Conservation (phyloP, 371 early-diverging fungal species). For the Blakeslea trispora region DNA sequence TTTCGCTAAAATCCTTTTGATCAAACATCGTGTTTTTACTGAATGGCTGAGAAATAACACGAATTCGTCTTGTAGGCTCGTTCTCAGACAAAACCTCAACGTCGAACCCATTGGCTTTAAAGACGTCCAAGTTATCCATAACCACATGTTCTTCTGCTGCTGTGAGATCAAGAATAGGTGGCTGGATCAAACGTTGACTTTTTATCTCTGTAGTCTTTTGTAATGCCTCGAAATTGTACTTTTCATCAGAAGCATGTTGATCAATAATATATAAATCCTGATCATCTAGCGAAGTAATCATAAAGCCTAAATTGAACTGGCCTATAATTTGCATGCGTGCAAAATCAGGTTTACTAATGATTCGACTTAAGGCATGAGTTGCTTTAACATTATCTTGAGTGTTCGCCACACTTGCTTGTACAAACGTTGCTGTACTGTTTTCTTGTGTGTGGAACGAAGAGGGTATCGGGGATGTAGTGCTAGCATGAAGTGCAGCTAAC, state of each 20-base stretch:
- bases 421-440: neutral
- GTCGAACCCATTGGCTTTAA: constrained; percentile 83
- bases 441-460: neutral
- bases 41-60: constrained; percentile 66
- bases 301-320: constrained; percentile 99
- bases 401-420: constrained; percentile 45
- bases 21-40: constrained; percentile 67
- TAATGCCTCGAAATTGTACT: constrained; percentile 91
- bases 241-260: constrained; percentile 99
- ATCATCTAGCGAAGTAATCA: constrained; percentile 70
- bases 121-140: constrained; percentile 69
- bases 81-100: constrained; percentile 59
- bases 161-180: constrained; percentile 64
- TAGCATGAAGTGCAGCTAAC: neutral
- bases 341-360: constrained; percentile 86
- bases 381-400: constrained; percentile 53
- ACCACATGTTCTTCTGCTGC: constrained; percentile 81
- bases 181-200: constrained; percentile 61
- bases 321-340: constrained; percentile 85
- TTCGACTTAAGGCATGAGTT: constrained; percentile 54
- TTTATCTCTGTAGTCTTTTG: constrained; percentile 62
- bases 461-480: neutral
- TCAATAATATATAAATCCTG: constrained; percentile 92
- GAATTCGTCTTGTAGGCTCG: constrained; percentile 63
- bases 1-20: constrained; percentile 69